Evolutionary conservation across 768 basidiomycete species (phyloP), one percentile per base, ranked within the genome.

Genomic region (Hypholoma sublateritium): DNA sequence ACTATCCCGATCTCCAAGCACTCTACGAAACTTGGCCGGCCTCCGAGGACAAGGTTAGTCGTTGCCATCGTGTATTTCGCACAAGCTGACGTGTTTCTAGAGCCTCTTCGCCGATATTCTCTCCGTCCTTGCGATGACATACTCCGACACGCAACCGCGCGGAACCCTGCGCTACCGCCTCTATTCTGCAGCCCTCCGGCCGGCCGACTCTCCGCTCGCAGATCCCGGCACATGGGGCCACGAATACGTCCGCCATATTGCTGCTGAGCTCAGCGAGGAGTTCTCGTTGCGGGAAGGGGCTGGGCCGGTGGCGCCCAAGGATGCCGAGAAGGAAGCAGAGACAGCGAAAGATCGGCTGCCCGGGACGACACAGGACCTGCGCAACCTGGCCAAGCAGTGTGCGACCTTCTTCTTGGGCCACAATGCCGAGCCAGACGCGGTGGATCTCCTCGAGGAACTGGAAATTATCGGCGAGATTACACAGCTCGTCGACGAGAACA

Each of bases 141-240:
- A 98, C 70, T 98, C 95, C 8, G 97, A 99, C 74, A 95, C 93
- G 16, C 88, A 97, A 75, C 93, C 94, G 39, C 88, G 97, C 48
- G 96, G 96, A 55, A 99, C 97, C 2, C 86, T 99, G 25, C 85
- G 87, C 60, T 98, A 97, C 75, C 90, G 95, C 46, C 83, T 98
- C 19, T 80, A 95, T 35, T 89, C 92, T 6, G 84, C 86, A 8
- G 83, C 88, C 16, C 77, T 89, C 48, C 82, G 84, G 44, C 84
- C 87, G 34, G 66, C 81, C 16, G 78, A 84, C 39, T 83, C 89
- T 2, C 83, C 85, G 3, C 82, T 91, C 19, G 80, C 89, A 2
- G 92, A 94, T 62, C 95, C 97, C 0, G 95, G 96, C n/a, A 82
- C 87, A 32, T 99, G 97, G 97, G 97, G 97, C 3, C 95, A 99